Evolutionary conservation across 1,284 basidiomycete genomes (phyloP), one percentile per base, ranked within the genome.

Genomic region (Ganoderma leucocontextum): DNA sequence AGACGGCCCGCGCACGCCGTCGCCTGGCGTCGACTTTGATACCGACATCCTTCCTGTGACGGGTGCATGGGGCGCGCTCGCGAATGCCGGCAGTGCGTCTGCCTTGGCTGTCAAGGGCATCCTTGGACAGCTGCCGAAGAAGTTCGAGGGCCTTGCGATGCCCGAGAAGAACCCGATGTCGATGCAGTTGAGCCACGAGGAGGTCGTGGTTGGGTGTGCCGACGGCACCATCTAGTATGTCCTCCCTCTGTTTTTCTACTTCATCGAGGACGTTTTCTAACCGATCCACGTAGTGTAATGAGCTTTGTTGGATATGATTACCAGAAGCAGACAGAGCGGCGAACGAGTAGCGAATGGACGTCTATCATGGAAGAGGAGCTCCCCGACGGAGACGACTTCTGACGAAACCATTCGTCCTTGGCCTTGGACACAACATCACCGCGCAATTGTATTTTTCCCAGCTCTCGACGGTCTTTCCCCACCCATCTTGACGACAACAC

Each of bases 91-190:
- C 59, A 74, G 73, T 41, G 69, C 73, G 38, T 70, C 77, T 33
- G 80, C 79, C 12, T 76, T 76, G 3, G 81, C 78, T 12, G 79
- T 87, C 12, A 87, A 85, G 73, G 92, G 92, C 5, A 74, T 93
- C 2, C 78, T 86, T 47, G 89, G 92, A 0, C 71, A 80, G 15
- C 76, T 92, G 22, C 91, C 91, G 0, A 73, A 76, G 41, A 92
- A 91, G 75, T 94, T 94, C 74, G 78, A 82, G 29, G 93, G 93
- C 1, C 81, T 95, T 38, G 91, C 93, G 41, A 91, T 87, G 22
- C 93, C 93, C 1, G 92, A 92, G 79, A 93, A 94, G 86, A 95
- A 95, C 74, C 93, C 93, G 15, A 95, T 95, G 93, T 91, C 91
- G 66, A 94, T 95, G 91, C 92, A 94, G 74, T 78, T 95, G 73